Base-by-base conservation (phyloP, 257 asterid species). In the Capsicum chinense region DNA sequence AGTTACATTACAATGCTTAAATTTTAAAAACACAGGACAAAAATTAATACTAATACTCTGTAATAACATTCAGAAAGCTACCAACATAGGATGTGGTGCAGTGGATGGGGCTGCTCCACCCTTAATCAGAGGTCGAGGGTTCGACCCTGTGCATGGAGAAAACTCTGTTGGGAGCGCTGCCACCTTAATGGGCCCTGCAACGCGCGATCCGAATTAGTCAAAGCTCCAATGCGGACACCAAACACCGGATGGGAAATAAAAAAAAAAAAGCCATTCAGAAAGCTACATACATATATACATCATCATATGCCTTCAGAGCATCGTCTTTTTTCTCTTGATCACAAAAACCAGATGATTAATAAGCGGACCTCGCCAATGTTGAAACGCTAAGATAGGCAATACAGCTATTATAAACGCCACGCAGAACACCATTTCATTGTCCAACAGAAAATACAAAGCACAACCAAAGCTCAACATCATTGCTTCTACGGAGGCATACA, bases 391-490 rank as follows among this genome's bases (percentile, higher is more conserved):
- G 5, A 74, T 50, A n/a, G 80, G 80, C 37, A 74, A 74, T 50
- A 74, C 47, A 74, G 10, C 47, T 3, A 19, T 3, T 50, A 50
- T 0, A 12, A 50, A 74, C 19, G 9, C 80, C 6, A 14, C 13
- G 21, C 50, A 74, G 14, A 50, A 50, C 81, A 12, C 33, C 1
- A 67, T 19, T 4, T 63, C 3, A 5, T 48, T 85, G 35, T 81
- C 79, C 42, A 89, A 88, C 33, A 88, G 87, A 52, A 89, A 85
- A 68, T 80, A 86, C 5, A 88, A 19, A 1, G 88, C 84, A 15
- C 89, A 85, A 58, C 88, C 80, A 60, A 88, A 89, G 35, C 90
- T 90, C 39, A 88, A 17, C 86, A 89, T 85, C 88, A 89, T 83
- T 6, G 87, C 79, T 47, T 88, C 85, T 58, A 90, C 80, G 19